These are phyloP conservation scores for Trichopus zeylanicus DNA, from an alignment of 116 monocot genomes.

Conservation along the genomic window DNA sequence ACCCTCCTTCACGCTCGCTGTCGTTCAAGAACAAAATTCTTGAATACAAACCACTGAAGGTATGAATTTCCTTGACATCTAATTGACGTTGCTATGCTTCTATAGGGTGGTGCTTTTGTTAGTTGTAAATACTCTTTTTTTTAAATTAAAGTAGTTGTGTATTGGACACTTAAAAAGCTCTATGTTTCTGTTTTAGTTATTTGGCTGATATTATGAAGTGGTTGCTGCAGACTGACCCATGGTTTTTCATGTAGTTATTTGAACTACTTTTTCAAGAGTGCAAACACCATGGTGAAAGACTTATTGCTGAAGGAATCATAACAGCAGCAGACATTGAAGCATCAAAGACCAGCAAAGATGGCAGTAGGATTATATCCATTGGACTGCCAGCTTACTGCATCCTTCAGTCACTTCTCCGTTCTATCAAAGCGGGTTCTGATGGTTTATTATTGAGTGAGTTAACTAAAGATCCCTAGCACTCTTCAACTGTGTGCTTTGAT, in stretches of 20 bases:
- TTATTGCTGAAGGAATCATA: slow-evolving; percentile 68
- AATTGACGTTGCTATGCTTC: neutral
- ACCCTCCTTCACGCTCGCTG: slow-evolving; percentile 33
- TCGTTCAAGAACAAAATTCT: slow-evolving; percentile 61
- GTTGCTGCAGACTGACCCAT: neutral
- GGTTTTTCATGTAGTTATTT: slow-evolving; percentile 41
- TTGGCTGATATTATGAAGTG: neutral
- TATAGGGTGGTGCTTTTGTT: too few species aligned
- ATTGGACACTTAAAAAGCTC: neutral
- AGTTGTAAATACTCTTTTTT: neutral
- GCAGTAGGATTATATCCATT: slow-evolving; percentile 36
- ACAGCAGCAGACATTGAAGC: slow-evolving; percentile 63
- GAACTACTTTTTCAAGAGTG: slow-evolving; percentile 70
- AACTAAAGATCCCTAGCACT: neutral
- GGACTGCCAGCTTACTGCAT: slow-evolving; percentile 87
- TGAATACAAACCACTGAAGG: slow-evolving; percentile 85
- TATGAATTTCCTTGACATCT: slow-evolving; percentile 5
- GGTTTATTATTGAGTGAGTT: slow-evolving; percentile 75
- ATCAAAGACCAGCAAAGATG: slow-evolving; percentile 42
- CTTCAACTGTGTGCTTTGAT: neutral
- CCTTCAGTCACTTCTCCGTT: slow-evolving; percentile 66
- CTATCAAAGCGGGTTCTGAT: slow-evolving; percentile 45
- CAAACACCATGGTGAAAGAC: slow-evolving; percentile 42
- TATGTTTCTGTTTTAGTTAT: neutral
- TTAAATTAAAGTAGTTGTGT: neutral